Conservation (phyloP, 805 yeast genomes). For the Lipomyces lipofer region DNA sequence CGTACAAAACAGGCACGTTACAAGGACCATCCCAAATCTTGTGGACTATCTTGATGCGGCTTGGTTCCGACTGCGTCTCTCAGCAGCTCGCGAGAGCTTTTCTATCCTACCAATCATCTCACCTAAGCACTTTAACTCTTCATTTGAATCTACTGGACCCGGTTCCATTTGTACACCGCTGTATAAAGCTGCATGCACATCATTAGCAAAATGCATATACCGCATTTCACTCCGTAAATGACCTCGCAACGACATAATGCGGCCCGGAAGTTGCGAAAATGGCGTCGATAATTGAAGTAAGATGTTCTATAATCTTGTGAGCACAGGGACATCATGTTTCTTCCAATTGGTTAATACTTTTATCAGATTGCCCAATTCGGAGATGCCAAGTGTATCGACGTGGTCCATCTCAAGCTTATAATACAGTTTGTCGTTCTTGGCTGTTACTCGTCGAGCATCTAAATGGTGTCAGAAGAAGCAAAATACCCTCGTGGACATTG, state of each 20-base stretch:
- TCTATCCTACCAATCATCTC: slow-evolving; percentile 29
- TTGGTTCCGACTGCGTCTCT: no score
- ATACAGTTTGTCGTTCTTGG: slow-evolving; percentile 14
- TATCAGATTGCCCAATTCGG: slow-evolving; percentile 29
- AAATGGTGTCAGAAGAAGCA: background rate
- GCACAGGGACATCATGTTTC: no score
- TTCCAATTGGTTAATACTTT: slow-evolving; percentile 19
- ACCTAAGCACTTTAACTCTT: slow-evolving; percentile 23
- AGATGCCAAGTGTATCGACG: slow-evolving; percentile 24
- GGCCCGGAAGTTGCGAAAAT: slow-evolving; percentile 43
- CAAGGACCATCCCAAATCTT: no score
- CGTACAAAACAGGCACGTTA: no score
- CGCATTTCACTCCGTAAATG: slow-evolving; percentile 23
- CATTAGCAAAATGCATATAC: slow-evolving; percentile 32
- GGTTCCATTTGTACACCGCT: slow-evolving; percentile 22
- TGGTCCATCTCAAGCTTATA: slow-evolving; percentile 26
- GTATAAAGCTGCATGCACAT: slow-evolving; percentile 25
- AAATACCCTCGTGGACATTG: background rate
- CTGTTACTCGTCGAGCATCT: slow-evolving; percentile 11
- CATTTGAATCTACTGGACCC: slow-evolving; percentile 8
- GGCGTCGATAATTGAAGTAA: slow-evolving; percentile 48
- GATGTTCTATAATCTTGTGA: slow-evolving; percentile 15
- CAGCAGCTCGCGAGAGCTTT: slow-evolving; percentile 17
- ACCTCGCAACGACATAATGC: slow-evolving; percentile 16
- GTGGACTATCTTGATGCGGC: no score